Percentiles rank a stretch among this genome's conserved stretches.
Conservation (phyloP, 2,329 filamentous ascomycete genomes). For the Byssochlamys sp. region DNA sequence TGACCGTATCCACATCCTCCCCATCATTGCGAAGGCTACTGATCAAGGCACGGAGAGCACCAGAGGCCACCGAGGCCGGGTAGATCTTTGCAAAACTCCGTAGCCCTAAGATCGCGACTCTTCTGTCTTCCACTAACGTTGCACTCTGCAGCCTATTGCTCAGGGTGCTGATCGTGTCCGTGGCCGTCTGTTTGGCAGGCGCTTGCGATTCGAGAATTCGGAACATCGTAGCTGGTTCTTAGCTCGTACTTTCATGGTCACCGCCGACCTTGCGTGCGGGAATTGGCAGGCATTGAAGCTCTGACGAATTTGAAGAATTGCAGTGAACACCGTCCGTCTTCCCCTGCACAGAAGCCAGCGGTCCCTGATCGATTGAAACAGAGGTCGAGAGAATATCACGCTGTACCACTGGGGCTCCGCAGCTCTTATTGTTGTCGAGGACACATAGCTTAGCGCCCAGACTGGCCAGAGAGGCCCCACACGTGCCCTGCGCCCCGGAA, state of each 20-base stretch:
- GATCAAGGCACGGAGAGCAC: slow-evolving; percentile 80
- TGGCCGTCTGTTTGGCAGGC: slow-evolving; percentile 89
- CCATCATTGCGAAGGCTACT: slow-evolving; percentile 74
- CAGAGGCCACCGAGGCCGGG: slow-evolving; percentile 88
- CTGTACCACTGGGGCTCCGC: too few relatives aligned
- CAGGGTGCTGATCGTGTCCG: slow-evolving; percentile 83
- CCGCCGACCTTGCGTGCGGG: slow-evolving; percentile 18
- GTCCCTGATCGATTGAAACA: not conserved
- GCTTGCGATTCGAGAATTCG: slow-evolving; percentile 59
- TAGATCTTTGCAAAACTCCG: slow-evolving; percentile 95
- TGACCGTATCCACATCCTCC: slow-evolving; percentile 92
- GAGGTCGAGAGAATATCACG: not conserved
- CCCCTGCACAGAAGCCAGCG: not conserved
- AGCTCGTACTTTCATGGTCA: slow-evolving; percentile 33
- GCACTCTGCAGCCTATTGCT: slow-evolving; percentile 80
- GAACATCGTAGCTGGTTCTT: slow-evolving; percentile 34
- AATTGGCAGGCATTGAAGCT: slow-evolving; percentile 22
- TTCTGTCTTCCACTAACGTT: slow-evolving; percentile 85
- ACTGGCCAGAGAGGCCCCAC: not conserved
- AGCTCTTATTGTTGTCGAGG: not conserved
- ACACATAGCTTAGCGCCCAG: not conserved
- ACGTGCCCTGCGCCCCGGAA: slow-evolving; percentile 1
- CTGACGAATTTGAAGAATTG: not conserved
- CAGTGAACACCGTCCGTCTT: not conserved
- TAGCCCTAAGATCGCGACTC: slow-evolving; percentile 82